A percentile compares a stretch with the other conserved stretches of the same genome.
phyloP scores from a whole-genome alignment of 192 early-diverging fungal genomes.

The Cetraspora pellucida region DNA sequence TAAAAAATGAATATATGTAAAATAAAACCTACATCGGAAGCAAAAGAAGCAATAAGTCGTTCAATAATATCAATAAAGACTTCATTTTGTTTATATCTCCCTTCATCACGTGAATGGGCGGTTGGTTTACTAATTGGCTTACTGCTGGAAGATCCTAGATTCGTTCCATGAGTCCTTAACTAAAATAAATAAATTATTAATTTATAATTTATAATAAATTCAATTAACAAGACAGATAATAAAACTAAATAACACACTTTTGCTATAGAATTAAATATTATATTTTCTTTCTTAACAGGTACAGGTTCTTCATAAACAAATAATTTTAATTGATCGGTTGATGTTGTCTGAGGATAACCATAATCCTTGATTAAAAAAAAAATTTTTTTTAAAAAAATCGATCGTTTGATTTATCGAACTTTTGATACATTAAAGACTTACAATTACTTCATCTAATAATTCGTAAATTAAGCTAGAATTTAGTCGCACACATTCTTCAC shows the following conservation, averaged over 20 bases:
- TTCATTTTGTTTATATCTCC: constrained; percentile 9
- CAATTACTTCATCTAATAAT: constrained; percentile 28
- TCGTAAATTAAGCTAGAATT: constrained; percentile 33
- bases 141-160: not conserved
- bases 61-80: constrained; percentile 32
- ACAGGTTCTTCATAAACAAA: constrained; percentile 31
- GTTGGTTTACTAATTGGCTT: constrained; percentile 17
- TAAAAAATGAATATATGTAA: not conserved
- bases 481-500: constrained; percentile 24
- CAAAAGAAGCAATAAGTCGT: constrained; percentile 14
- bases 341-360: constrained; percentile 32
- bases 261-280: constrained; percentile 4
- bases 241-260: not conserved
- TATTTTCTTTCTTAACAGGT: constrained; percentile 6
- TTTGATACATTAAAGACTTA: not conserved
- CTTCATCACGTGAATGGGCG: not conserved
- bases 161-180: not conserved
- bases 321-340: constrained; percentile 23
- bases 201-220: not conserved
- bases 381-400: not conserved
- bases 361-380: constrained; percentile 23
- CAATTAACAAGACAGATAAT: not conserved
- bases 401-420: not conserved
- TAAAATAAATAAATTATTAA: not conserved
- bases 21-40: not conserved